These are phyloP conservation scores for Xerophyta viscosa DNA, from an alignment of 106 monocot species.

Conservation along the genomic window DNA sequence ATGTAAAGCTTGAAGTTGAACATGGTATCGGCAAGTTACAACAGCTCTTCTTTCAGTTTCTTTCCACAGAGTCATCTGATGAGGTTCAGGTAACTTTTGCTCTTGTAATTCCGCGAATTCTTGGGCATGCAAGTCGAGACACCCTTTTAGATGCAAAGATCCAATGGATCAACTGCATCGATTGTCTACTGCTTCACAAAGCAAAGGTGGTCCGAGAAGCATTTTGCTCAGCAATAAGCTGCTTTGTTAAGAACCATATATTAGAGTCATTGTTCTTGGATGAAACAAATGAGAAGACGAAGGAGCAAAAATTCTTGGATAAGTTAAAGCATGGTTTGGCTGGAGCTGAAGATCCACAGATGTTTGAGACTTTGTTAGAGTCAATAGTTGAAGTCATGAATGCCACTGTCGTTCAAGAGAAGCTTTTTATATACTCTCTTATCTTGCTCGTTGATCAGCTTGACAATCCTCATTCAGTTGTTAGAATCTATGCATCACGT, in stretches of 20 bases:
- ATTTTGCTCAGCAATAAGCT: slow-evolving; percentile 53
- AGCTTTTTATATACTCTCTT: slow-evolving; percentile 54
- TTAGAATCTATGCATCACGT: slow-evolving; percentile 50
- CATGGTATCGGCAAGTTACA: slow-evolving; percentile 26
- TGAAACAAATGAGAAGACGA: slow-evolving; percentile 21
- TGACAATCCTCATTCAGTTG: slow-evolving; percentile 42
- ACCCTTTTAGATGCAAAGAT: slow-evolving; percentile 30
- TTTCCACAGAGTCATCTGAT: slow-evolving; percentile 45
- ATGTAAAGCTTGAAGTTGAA: slow-evolving; percentile 6
- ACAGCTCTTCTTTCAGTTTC: slow-evolving; percentile 54
- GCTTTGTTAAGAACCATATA: slow-evolving; percentile 48
- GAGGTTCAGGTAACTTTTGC: slow-evolving; percentile 38
- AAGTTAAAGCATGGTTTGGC: slow-evolving; percentile 52
- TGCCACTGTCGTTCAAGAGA: slow-evolving; percentile 31
- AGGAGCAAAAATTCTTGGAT: slow-evolving; percentile 54
- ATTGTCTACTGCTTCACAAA: slow-evolving; percentile 65
- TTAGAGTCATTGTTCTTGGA: slow-evolving; percentile 45
- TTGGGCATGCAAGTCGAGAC: slow-evolving; percentile 44
- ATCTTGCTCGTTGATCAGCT: slow-evolving; percentile 79
- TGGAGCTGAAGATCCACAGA: slow-evolving; percentile 46
- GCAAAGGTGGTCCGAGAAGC: slow-evolving; percentile 70
- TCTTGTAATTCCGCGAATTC: slow-evolving; percentile 54
- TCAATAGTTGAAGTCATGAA: slow-evolving; percentile 64
- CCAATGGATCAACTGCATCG: slow-evolving; percentile 69
- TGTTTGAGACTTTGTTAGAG: slow-evolving; percentile 65